These are phyloP conservation scores for Botrytis porri DNA, from an alignment of 2,329 filamentous ascomycete genomes.

Conservation along the genomic window DNA sequence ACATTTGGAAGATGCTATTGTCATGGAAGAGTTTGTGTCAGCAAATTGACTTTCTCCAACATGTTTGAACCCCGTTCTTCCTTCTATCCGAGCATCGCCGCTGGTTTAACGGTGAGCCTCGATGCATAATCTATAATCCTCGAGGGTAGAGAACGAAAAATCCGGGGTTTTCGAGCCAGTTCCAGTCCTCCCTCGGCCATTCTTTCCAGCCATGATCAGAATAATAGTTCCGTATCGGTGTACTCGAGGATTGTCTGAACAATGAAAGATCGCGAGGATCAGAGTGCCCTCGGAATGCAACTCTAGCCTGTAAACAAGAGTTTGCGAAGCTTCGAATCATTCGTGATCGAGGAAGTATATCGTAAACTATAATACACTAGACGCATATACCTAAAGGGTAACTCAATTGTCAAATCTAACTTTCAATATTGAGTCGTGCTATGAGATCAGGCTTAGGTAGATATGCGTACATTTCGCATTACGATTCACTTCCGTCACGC, in stretches of 20 bases:
- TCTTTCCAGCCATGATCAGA: neutral
- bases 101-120: conserved; percentile 14
- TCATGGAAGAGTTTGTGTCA: neutral
- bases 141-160: conserved; percentile 13
- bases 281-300: neutral
- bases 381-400: neutral
- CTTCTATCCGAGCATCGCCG: conserved; percentile 4
- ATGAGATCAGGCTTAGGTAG: neutral
- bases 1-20: neutral
- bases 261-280: neutral
- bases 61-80: neutral
- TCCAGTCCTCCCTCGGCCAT: conserved; percentile 10
- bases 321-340: neutral
- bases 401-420: neutral
- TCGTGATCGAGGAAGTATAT: neutral
- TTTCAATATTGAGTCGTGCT: neutral
- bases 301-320: neutral
- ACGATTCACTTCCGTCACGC: neutral
- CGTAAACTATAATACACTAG: neutral
- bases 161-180: conserved; percentile 15
- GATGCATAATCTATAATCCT: conserved; percentile 14
- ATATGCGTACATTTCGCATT: neutral
- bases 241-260: neutral
- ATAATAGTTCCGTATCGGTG: conserved; percentile 15
- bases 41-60: neutral